phyloP scores from a whole-genome alignment of 1,284 basidiomycete species.

The Pseudozyma pruni region DNA sequence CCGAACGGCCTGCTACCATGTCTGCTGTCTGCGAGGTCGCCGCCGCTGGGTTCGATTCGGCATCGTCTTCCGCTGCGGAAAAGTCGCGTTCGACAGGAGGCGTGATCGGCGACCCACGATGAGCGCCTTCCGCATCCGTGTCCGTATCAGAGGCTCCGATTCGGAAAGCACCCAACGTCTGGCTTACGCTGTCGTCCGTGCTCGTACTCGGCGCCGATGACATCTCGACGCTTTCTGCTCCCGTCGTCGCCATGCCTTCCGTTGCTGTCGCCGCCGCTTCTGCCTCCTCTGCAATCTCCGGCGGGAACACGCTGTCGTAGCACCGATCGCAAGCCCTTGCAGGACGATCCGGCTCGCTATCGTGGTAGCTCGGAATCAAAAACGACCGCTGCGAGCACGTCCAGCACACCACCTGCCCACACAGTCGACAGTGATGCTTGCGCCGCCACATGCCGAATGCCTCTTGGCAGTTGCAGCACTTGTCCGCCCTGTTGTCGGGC shows the following conservation, averaged over 20 bases:
- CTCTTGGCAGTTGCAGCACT: slow-evolving; percentile 83
- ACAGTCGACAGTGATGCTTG: slow-evolving; percentile 88
- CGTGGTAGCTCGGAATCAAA: slow-evolving; percentile 60
- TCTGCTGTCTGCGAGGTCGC: slow-evolving; percentile 2
- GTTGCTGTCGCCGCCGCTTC: slow-evolving; percentile 6
- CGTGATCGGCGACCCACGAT: slow-evolving; percentile 30
- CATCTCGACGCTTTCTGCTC: slow-evolving; percentile 36
- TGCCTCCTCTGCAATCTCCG: slow-evolving; percentile 29
- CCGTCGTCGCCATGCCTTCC: not conserved
- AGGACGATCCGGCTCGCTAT: slow-evolving; percentile 71
- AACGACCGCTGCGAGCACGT: slow-evolving; percentile 72
- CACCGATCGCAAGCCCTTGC: slow-evolving; percentile 85
- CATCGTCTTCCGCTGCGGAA: slow-evolving; percentile 1
- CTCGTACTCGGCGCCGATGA: slow-evolving; percentile 29
- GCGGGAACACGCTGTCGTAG: slow-evolving; percentile 81
- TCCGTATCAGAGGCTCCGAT: slow-evolving; percentile 16
- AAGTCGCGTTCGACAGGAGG: slow-evolving; percentile 20
- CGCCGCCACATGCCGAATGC: slow-evolving; percentile 83
- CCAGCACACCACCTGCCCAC: slow-evolving; percentile 86
- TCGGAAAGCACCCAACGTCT: slow-evolving; percentile 15
- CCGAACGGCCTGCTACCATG: slow-evolving; percentile 6
- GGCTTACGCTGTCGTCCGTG: slow-evolving; percentile 34
- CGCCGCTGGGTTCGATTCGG: slow-evolving; percentile 3
- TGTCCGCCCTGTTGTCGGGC: slow-evolving; percentile 81
- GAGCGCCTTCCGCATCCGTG: slow-evolving; percentile 21